Base-by-base conservation (phyloP, 805 yeast genomes). In the Kluyveromyces starmeri region DNA sequence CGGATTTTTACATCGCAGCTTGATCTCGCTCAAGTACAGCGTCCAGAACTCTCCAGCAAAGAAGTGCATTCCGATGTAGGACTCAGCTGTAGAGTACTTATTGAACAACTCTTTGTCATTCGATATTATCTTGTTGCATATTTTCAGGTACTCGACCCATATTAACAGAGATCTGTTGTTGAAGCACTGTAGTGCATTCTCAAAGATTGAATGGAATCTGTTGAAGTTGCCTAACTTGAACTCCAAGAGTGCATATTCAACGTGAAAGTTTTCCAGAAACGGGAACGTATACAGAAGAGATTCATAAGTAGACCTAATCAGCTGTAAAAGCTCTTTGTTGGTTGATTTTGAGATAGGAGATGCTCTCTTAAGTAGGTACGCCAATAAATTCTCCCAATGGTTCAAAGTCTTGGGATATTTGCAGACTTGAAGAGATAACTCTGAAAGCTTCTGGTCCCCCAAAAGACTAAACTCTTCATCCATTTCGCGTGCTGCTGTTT, bases 1-100 rank as follows among this genome's bases (percentile, higher is more conserved):
- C 7, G 39, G 43, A 0, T 47, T 36, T 8, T 27, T 37, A 27
- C 55, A 45, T 23, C 58, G 43, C 29, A 40, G 38, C 21, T 36
- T 29, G 5, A 55, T 20, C 29, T 53, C 59, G 8, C 51, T 42
- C 19, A 58, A 34, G 31, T 58, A 58, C 28, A 58, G 19, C 19
- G 47, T 49, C 63, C 63, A 58, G 42, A 57, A 58, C 25, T 53
- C 59, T 11, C 59, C 58, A 35, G 55, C 46, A 35, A 43, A 46
- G 28, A 45, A 58, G 45, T 58, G 63, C 37, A 53, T 37, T 2
- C 62, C 62, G 33, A 58, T 49, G 35, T 38, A 44, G 4, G 34
- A 17, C 29, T 56, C 63, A 2, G 63, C 63, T 8, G 18, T 31
- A 34, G 53, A 53, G 33, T 57, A 58, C 28, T 48, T 50, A 25